Base-by-base conservation (phyloP, 345 rosid genomes). In the Hypericum perforatum region DNA sequence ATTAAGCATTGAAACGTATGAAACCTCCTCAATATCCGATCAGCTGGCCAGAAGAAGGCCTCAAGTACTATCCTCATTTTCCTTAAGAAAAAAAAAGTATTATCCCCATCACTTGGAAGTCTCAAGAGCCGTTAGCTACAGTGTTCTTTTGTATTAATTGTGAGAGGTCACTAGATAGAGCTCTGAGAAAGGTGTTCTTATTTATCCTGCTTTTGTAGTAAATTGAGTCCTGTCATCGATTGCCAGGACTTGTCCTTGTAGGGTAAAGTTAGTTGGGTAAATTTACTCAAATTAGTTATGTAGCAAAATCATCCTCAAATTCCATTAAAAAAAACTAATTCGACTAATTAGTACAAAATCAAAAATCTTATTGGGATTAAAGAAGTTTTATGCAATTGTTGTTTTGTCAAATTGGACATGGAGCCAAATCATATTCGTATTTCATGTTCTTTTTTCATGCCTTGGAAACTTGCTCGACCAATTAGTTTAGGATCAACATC, bases 211-310 rank as follows among this genome's bases (percentile, higher is more conserved):
- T 37, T 42, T n/a, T 6, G 12, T 11, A 42, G 39, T 63, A 8
- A 50, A 68, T 49, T 53, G 48, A 22, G 38, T 11, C 1, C 60
- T 6, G 43, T 51, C 56, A 39, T n/a, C 10, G n/a, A 38, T 8
- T 29, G n/a, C 59, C 14, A 32, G 56, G 41, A 22, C 36, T 49
- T 56, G 60, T 40, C 45, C 7, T 12, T 5, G 8, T 11, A 8
- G 42, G 9, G 11, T 16, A 11, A 52, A 58, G 75, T 58, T 63
- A 51, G 70, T 54, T 43, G 65, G 0, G 39, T 49, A 6, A 37
- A 53, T 62, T 68, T 63, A 48, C 15, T 62, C n/a, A 9, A 12
- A 6, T 38, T 0, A 22, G 7, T 14, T 37, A 9, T 11, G 32
- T 22, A 9, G n/a, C 1, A 6, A 43, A 16, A 54, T 53, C 59